Conservation (phyloP, 208 protist genomes). For the Herpetomonas samuelpessoai region DNA sequence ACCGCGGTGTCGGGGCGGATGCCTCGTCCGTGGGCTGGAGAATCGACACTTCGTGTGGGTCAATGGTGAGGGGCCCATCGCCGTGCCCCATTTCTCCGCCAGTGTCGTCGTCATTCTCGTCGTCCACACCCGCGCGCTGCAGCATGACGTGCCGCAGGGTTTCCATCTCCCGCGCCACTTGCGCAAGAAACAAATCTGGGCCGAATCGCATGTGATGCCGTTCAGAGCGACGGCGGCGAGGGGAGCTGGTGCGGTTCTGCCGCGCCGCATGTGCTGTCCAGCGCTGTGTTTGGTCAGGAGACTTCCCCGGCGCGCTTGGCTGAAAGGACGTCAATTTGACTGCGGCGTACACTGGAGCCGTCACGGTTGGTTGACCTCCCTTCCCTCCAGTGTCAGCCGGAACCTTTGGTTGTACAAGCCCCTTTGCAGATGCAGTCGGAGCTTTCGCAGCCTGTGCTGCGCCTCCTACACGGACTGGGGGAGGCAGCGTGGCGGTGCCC, state of each 20-base stretch:
- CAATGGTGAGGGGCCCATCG: constrained; percentile 27
- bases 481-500: constrained; percentile 24
- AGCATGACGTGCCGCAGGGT: constrained; percentile 40
- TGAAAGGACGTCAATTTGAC: not conserved
- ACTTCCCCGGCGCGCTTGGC: too few relatives aligned
- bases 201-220: constrained; percentile 25
- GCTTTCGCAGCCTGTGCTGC: too few relatives aligned
- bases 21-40: constrained; percentile 25
- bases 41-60: constrained; percentile 35
- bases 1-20: too few relatives aligned
- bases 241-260: too few relatives aligned
- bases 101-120: constrained; percentile 18
- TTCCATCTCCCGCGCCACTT: constrained; percentile 30
- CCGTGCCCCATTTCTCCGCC: constrained; percentile 16
- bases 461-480: constrained; percentile 18
- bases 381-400: too few relatives aligned
- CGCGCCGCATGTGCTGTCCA: too few relatives aligned
- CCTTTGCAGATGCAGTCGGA: too few relatives aligned
- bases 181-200: constrained; percentile 33
- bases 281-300: too few relatives aligned
- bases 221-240: not conserved
- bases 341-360: not conserved
- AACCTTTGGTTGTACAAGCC: too few relatives aligned
- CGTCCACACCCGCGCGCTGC: constrained; percentile 15
- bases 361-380: too few relatives aligned